phyloP scores from a whole-genome alignment of 768 basidiomycete genomes.

The Sporobolomyces phaffii region DNA sequence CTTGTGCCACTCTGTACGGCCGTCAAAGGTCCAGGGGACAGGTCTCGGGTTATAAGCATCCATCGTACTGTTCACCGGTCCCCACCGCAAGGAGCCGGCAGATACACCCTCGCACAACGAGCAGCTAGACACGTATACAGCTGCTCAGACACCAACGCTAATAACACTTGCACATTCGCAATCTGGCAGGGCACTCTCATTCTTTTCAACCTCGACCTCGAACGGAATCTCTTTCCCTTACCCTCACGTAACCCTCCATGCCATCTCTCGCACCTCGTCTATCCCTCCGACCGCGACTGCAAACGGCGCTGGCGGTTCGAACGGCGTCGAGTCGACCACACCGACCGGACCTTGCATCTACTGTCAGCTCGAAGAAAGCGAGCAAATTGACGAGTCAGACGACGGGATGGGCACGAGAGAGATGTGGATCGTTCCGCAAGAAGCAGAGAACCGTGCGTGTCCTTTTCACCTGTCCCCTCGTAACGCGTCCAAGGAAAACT shows the following conservation, averaged over 20 bases:
- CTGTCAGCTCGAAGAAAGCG: conserved; percentile 83
- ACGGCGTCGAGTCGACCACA: background rate
- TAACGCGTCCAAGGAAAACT: background rate
- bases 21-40: no score
- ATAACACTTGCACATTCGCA: conserved; percentile 1
- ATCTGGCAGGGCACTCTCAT: conserved; percentile 61
- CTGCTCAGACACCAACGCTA: no score
- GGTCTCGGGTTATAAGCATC: no score
- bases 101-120: no score
- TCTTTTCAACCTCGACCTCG: conserved; percentile 60
- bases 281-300: conserved; percentile 3
- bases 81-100: no score
- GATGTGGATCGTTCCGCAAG: conserved; percentile 65
- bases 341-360: conserved; percentile 65
- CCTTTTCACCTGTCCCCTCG: background rate
- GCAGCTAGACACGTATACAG: no score
- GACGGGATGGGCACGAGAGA: conserved; percentile 55
- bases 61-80: no score
- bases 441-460: conserved; percentile 58
- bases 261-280: conserved; percentile 65
- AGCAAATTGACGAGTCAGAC: conserved; percentile 43
- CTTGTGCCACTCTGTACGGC: no score
- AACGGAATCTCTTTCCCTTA: conserved; percentile 79
- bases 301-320: background rate
- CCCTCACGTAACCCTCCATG: conserved; percentile 86